Evolutionary conservation across 2,329 filamentous ascomycete species (phyloP).

Genomic region (Scedosporium aurantiacum): DNA sequence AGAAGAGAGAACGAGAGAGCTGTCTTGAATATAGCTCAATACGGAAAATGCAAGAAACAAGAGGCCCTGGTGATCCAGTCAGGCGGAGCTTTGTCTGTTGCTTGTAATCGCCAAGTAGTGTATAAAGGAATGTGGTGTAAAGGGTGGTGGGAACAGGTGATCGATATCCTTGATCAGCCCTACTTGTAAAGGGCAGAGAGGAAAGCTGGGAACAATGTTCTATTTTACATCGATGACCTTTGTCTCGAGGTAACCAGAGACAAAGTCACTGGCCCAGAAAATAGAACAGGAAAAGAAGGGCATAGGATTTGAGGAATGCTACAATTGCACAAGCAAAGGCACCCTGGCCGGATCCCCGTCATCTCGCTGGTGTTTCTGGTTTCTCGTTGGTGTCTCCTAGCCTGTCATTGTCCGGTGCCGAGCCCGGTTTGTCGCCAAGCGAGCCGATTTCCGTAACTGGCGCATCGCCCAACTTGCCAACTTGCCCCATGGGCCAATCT

Average conservation of each 20-base stretch:
- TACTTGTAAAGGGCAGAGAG: background rate
- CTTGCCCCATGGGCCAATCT: background rate
- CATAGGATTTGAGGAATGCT: no score
- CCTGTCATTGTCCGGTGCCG: background rate
- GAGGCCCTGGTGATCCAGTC: background rate
- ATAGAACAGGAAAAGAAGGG: no score
- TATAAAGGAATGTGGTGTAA: background rate
- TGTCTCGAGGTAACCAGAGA: no score
- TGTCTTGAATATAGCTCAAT: background rate
- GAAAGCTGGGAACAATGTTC: background rate
- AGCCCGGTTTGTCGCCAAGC: conserved; percentile 1
- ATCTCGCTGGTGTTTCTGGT: background rate
- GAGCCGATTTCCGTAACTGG: background rate
- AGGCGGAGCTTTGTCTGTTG: background rate
- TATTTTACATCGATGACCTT: background rate
- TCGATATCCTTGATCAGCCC: background rate
- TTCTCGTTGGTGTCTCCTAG: background rate
- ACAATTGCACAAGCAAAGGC: background rate
- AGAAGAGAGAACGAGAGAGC: background rate
- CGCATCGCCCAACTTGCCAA: background rate
- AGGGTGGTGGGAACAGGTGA: background rate
- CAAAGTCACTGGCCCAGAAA: no score
- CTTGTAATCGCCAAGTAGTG: background rate
- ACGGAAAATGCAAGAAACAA: background rate
- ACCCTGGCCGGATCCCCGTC: background rate